Base-by-base conservation (phyloP, 2,329 filamentous ascomycete species). In the Iodosphaeria phyllophila region DNA sequence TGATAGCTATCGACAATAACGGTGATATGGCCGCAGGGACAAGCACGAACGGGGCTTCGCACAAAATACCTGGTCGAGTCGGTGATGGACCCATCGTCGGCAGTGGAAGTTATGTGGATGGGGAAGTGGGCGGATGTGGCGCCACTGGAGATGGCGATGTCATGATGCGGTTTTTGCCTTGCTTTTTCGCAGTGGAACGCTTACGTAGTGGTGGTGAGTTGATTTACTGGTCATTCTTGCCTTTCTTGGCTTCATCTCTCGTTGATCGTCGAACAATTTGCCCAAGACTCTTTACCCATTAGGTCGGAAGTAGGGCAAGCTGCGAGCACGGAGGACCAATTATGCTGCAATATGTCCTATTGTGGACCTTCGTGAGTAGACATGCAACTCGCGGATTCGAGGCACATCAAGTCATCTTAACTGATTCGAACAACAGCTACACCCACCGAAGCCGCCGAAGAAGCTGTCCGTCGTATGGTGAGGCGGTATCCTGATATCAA, bases 81-180 rank as follows among this genome's bases (percentile, higher is more conserved):
- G 62, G 62, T 10, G 62, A 67, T 26, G 62, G 59, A 0, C 61
- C 62, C 4, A 64, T 66, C 25, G 47, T 52, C 0, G 62, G 62
- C 1, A 61, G 56, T 26, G 62, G 61, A 2, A 60, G 59, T 2
- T 67, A 67, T 32, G 62, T 60, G 3, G 62, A 67, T 31, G 47
- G 46, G 4, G 58, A 61, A 3, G 53, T 61, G 2, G 62, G 61
- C 2, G 62, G 56, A 0, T 67, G 62, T 33, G 62, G 61, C 6
- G 60, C 62, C 2, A 66, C 62, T 1, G 62, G 62, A 2, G 61
- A 67, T 27, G 62, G 62, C 1, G 62, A 67, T 35, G 41, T 65
- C 30, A 64, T 66, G 60, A 60, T 65, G 53, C 51, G 60, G 4
- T 64, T 65, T 32, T 37, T 66, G 13, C 62, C 62, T 0, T 67